phyloP scores from a whole-genome alignment of 1,284 basidiomycete genomes.

The Coniophora puteana region DNA sequence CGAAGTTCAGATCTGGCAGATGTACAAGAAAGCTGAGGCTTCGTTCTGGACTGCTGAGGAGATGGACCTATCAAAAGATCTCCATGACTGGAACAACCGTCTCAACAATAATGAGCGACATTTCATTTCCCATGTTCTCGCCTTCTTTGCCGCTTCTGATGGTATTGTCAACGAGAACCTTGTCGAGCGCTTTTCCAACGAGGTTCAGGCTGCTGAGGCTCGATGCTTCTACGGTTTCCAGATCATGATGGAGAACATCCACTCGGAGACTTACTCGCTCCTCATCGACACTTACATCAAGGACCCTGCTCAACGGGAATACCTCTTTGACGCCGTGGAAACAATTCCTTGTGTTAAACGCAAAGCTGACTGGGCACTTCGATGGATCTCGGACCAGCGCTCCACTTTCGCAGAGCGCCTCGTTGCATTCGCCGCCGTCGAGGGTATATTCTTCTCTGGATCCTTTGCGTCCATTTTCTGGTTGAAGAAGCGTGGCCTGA shows the following conservation, averaged over 20 bases:
- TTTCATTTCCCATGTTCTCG: slow-evolving; percentile 95
- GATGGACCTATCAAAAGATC: slow-evolving; percentile 94
- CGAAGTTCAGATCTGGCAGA: slow-evolving; percentile 80
- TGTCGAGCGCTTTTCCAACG: slow-evolving; percentile 91
- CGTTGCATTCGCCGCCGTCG: slow-evolving; percentile 96
- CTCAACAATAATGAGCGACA: slow-evolving; percentile 93
- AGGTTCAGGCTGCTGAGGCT: slow-evolving; percentile 94
- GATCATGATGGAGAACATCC: slow-evolving; percentile 99
- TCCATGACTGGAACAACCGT: slow-evolving; percentile 91
- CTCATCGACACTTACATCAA: slow-evolving; percentile 98
- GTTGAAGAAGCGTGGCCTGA: slow-evolving; percentile 98
- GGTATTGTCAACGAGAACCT: slow-evolving; percentile 99
- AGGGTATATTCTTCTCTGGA: slow-evolving; percentile 98
- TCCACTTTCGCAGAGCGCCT: slow-evolving; percentile 91
- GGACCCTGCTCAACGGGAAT: slow-evolving; percentile 79
- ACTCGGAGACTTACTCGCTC: slow-evolving; percentile 97
- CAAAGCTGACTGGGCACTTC: slow-evolving; percentile 93
- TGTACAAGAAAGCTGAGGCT: slow-evolving; percentile 92
- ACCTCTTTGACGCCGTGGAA: slow-evolving; percentile 93
- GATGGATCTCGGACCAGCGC: slow-evolving; percentile 85
- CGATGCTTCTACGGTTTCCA: slow-evolving; percentile 99
- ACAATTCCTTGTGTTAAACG: slow-evolving; percentile 90
- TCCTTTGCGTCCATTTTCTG: slow-evolving; percentile 96
- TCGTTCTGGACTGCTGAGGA: slow-evolving; percentile 99
- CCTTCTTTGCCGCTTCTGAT: slow-evolving; percentile 96